These are phyloP conservation scores for Lichtheimia corymbifera DNA, from an alignment of 371 early-diverging fungal genomes.

Conservation along the genomic window DNA sequence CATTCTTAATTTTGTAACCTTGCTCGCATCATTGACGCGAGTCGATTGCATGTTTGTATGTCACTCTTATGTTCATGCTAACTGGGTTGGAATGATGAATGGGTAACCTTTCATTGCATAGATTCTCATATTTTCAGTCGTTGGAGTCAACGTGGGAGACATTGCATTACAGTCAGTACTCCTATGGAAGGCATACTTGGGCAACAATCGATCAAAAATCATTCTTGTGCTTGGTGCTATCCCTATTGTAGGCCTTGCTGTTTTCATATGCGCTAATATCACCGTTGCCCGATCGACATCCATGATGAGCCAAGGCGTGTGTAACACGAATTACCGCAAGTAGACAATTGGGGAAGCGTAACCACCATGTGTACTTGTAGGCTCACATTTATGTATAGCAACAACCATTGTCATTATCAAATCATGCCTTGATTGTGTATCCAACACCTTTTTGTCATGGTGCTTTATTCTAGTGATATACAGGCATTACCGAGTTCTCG, in stretches of 20 bases:
- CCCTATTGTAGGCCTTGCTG: constrained; percentile 29
- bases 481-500: constrained; percentile 38
- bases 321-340: constrained; percentile 41
- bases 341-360: neutral
- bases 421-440: constrained; percentile 34
- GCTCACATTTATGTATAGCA: constrained; percentile 21
- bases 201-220: constrained; percentile 39
- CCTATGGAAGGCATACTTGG: constrained; percentile 50
- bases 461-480: constrained; percentile 50
- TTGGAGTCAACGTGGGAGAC: constrained; percentile 44
- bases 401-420: constrained; percentile 36
- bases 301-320: constrained; percentile 17
- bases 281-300: constrained; percentile 34
- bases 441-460: constrained; percentile 41
- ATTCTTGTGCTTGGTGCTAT: constrained; percentile 30
- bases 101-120: constrained; percentile 1
- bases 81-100: too few species aligned
- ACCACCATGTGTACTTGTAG: too few species aligned
- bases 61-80: neutral
- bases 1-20: constrained; percentile 35
- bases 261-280: constrained; percentile 37
- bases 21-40: constrained; percentile 27
- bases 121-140: constrained; percentile 41
- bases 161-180: constrained; percentile 39
- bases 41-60: constrained; percentile 46